Conservation (phyloP, 2,329 filamentous ascomycete species). For the Epicoccum sorghinum region DNA sequence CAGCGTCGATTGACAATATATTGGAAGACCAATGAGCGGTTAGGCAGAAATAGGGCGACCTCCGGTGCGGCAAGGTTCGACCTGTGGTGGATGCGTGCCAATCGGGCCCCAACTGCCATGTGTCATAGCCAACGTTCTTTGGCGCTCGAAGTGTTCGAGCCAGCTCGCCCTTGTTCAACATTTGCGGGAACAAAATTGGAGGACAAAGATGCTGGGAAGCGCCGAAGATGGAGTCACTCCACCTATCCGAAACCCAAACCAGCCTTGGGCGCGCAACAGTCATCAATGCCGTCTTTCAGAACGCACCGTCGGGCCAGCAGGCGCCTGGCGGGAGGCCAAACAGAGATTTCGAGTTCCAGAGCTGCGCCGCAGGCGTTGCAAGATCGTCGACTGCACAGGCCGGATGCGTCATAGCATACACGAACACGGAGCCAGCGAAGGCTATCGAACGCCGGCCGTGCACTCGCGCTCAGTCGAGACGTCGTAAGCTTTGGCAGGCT, state of each 20-base stretch:
- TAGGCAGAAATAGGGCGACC: constrained; percentile 22
- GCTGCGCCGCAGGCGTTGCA: constrained; percentile 36
- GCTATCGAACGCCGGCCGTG: constrained; percentile 46
- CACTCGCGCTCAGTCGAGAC: constrained; percentile 34
- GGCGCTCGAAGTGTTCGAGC: constrained; percentile 34
- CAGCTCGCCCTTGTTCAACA: constrained; percentile 33
- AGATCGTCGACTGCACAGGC: constrained; percentile 38
- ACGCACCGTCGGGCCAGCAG: constrained; percentile 32
- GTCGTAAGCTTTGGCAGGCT: constrained; percentile 41
- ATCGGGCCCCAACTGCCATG: constrained; percentile 35
- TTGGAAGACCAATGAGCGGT: constrained; percentile 32
- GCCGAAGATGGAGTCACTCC: constrained; percentile 26
- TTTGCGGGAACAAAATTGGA: constrained; percentile 22
- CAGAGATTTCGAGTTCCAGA: constrained; percentile 31
- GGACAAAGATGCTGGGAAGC: constrained; percentile 26
- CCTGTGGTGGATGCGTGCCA: constrained; percentile 18
- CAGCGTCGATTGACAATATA: constrained; percentile 38
- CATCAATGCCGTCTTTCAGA: constrained; percentile 26
- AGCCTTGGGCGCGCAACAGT: constrained; percentile 31
- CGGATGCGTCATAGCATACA: constrained; percentile 41
- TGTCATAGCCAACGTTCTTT: constrained; percentile 40
- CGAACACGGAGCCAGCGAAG: constrained; percentile 34
- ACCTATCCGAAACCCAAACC: constrained; percentile 44
- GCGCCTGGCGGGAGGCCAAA: constrained; percentile 21
- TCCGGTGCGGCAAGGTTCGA: constrained; percentile 19